Conservation (phyloP, 2,329 filamentous ascomycete species). For the Stemphylium vesicarium region DNA sequence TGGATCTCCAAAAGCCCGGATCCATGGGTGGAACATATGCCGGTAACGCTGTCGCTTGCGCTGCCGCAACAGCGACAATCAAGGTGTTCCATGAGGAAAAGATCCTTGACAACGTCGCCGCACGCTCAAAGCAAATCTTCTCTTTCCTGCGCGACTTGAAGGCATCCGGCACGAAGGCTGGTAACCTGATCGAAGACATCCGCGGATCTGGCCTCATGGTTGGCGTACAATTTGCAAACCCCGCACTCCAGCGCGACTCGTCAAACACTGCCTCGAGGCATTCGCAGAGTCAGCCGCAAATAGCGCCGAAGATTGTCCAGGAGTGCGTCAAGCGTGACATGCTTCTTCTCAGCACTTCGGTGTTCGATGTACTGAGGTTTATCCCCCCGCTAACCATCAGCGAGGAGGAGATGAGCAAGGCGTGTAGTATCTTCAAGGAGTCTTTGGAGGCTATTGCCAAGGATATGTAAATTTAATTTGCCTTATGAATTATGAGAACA, state of each 20-base stretch:
- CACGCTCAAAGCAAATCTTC: slow-evolving; percentile 36
- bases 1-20: slow-evolving; percentile 38
- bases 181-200: slow-evolving; percentile 37
- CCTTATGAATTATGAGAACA: neutral
- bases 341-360: slow-evolving; percentile 39
- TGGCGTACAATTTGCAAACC: slow-evolving; percentile 35
- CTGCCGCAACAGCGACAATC: slow-evolving; percentile 35
- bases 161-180: slow-evolving; percentile 31
- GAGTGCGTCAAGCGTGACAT: slow-evolving; percentile 39
- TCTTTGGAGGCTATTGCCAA: slow-evolving; percentile 35
- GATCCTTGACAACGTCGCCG: slow-evolving; percentile 36
- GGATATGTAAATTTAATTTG: slow-evolving; percentile 21
- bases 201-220: slow-evolving; percentile 38
- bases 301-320: slow-evolving; percentile 36
- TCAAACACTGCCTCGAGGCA: slow-evolving; percentile 26
- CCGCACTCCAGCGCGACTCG: slow-evolving; percentile 24
- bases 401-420: slow-evolving; percentile 34
- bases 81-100: slow-evolving; percentile 37
- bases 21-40: slow-evolving; percentile 42
- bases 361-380: slow-evolving; percentile 39
- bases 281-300: slow-evolving; percentile 28
- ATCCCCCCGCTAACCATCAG: slow-evolving; percentile 38
- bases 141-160: slow-evolving; percentile 33
- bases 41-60: slow-evolving; percentile 39
- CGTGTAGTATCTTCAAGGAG: slow-evolving; percentile 35